These are phyloP conservation scores for Arthrinium phaeospermum DNA, from an alignment of 2,329 filamentous ascomycete species.

Conservation along the genomic window DNA sequence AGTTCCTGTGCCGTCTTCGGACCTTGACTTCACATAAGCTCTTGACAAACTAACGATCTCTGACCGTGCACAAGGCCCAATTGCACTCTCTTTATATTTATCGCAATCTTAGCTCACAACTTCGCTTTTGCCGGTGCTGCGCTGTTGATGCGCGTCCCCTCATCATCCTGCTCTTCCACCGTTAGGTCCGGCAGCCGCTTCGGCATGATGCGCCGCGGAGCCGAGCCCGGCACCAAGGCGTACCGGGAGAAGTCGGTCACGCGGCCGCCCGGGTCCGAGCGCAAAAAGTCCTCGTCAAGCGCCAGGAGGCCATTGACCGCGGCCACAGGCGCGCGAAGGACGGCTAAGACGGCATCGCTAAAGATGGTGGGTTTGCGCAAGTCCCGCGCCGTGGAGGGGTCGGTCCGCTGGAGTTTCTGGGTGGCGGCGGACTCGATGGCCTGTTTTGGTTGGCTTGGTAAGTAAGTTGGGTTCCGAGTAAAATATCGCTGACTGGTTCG, in stretches of 20 bases:
- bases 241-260: slow-evolving; percentile 77
- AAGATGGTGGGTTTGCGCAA: slow-evolving; percentile 76
- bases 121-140: slow-evolving; percentile 45
- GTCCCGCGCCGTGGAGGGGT: slow-evolving; percentile 57
- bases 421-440: slow-evolving; percentile 81
- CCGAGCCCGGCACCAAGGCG: slow-evolving; percentile 50
- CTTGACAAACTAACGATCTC: too few species aligned
- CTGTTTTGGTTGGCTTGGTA: slow-evolving; percentile 26
- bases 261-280: slow-evolving; percentile 57
- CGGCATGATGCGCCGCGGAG: slow-evolving; percentile 81
- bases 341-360: slow-evolving; percentile 78
- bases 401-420: slow-evolving; percentile 51
- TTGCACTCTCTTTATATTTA: neutral
- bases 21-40: neutral
- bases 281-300: slow-evolving; percentile 82
- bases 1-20: neutral
- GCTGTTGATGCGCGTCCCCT: slow-evolving; percentile 76
- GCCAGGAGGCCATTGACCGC: slow-evolving; percentile 74
- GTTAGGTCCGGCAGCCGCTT: slow-evolving; percentile 68
- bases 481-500: neutral
- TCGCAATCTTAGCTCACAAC: slow-evolving; percentile 35
- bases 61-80: neutral
- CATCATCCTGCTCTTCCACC: slow-evolving; percentile 80
- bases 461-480: neutral
- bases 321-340: slow-evolving; percentile 63